Base-by-base conservation (phyloP, 805 yeast genomes). In the Yarrowia sp. region DNA sequence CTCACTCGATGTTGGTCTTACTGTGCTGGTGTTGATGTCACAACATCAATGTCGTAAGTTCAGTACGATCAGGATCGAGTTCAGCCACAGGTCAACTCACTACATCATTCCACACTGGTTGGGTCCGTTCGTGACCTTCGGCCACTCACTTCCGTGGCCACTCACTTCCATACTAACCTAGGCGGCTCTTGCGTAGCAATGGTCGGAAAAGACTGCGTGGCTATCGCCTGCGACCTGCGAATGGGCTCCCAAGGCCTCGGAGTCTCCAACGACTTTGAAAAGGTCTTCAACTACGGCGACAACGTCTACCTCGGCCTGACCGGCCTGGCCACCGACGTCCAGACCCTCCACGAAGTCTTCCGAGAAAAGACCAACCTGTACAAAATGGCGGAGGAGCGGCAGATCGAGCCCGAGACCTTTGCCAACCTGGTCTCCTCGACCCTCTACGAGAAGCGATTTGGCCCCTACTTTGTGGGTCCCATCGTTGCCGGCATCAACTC, bases 181-280 rank as follows among this genome's bases (percentile, higher is more conserved):
- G 91, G 98, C 79, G 99, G 99, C 78, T 84, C 96, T 68, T 97
- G 96, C 62, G 96, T 96, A 38, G 99, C 99, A 69, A 95, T 95
- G 99, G 88, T 88, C 31, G 99, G 99, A 72, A 92, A 96, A 74
- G 98, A 92, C 71, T 95, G 99, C 81, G 92, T 95, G 65, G 99
- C 98, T 35, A 92, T 95, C 72, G 99, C 98, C 3, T 88, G 95
- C 71, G 99, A 95, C 78, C 81, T 95, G 74, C 87, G 98, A 73
- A 81, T 95, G 68, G 99, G 99, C 22, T 86, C 86, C 75, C 99
- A 95, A 76, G 90, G 97, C 7, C 80, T 95, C 28, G 98, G 98
- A 65, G 85, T 95, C 53, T 81, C 98, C 55, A 92, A 92, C 76
- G 88, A 92, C 73, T 96, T 95, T 76, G 98, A 95, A 74, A 95